A percentile compares a stretch with the other conserved stretches of the same genome.
phyloP scores from a whole-genome alignment of 371 early-diverging fungal species.

The Mortierella sp. region DNA sequence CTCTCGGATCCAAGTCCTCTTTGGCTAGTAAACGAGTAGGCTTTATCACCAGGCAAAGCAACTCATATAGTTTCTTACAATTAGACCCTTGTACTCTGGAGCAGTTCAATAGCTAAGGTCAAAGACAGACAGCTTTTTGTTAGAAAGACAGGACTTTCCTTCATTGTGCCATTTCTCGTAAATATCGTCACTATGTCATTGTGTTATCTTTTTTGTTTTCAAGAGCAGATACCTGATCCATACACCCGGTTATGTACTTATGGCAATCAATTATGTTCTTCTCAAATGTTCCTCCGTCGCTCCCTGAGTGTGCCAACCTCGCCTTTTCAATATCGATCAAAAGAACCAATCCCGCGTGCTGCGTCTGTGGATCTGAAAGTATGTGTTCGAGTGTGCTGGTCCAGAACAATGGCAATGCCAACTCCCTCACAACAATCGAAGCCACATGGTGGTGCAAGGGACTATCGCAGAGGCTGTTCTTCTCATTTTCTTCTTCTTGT shows the following conservation, averaged over 20 bases:
- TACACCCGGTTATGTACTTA: neutral
- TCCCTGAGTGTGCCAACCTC: neutral
- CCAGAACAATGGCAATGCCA: constrained; percentile 83
- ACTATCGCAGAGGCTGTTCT: neutral
- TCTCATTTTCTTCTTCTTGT: neutral
- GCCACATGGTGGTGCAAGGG: constrained; percentile 51
- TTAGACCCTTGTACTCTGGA: neutral
- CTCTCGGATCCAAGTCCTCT: neutral
- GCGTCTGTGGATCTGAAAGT: neutral
- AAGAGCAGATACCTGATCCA: constrained; percentile 17
- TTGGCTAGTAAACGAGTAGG: neutral
- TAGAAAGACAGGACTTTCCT: too few relatives aligned
- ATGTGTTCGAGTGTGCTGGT: constrained; percentile 56
- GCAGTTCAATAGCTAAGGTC: neutral
- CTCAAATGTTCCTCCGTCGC: neutral
- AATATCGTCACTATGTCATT: too few relatives aligned
- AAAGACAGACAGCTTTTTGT: too few relatives aligned
- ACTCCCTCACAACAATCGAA: constrained; percentile 68
- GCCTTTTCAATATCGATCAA: constrained; percentile 43
- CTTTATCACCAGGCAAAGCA: constrained; percentile 9
- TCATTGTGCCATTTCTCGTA: too few relatives aligned
- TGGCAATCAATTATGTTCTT: constrained; percentile 8
- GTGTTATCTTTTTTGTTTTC: neutral
- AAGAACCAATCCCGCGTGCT: constrained; percentile 14
- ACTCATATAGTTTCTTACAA: constrained; percentile 17